Evolutionary conservation across 2,329 filamentous ascomycete species (phyloP).

Genomic region (Cordyceps militaris): DNA sequence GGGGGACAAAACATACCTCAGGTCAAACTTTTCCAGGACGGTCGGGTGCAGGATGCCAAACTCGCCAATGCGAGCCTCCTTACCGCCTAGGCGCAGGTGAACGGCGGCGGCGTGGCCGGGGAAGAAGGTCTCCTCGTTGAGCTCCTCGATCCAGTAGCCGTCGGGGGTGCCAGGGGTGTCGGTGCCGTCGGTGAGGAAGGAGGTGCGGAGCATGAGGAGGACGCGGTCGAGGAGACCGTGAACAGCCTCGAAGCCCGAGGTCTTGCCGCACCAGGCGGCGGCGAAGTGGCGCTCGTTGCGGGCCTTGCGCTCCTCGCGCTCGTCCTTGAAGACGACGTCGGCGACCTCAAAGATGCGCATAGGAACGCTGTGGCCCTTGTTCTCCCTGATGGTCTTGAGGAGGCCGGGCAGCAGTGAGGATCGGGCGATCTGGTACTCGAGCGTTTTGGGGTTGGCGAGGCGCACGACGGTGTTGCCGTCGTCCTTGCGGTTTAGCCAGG

Average conservation of each 20-base stretch:
- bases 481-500: constrained; percentile 84
- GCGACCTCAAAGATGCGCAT: constrained; percentile 90
- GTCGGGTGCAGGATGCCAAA: constrained; percentile 92
- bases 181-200: constrained; percentile 61
- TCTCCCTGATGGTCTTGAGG: constrained; percentile 88
- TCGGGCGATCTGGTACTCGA: constrained; percentile 88
- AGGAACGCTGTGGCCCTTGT: constrained; percentile 80
- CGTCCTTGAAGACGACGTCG: constrained; percentile 88
- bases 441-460: constrained; percentile 87
- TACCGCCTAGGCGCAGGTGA: constrained; percentile 65
- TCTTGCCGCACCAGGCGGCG: constrained; percentile 93
- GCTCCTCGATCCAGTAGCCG: constrained; percentile 91
- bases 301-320: constrained; percentile 71
- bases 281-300: constrained; percentile 93
- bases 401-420: constrained; percentile 81
- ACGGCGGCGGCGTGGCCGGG: constrained; percentile 81
- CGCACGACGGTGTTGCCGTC: constrained; percentile 76
- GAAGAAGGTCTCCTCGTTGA: constrained; percentile 89
- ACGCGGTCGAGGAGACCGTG: constrained; percentile 90
- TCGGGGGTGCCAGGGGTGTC: constrained; percentile 52
- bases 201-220: constrained; percentile 82
- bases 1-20: constrained; percentile 52
- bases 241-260: constrained; percentile 88
- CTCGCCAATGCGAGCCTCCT: constrained; percentile 71
- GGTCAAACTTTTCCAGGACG: constrained; percentile 87